Evolutionary conservation across 2,329 filamentous ascomycete genomes (phyloP), one percentile per base, ranked within the genome.

Genomic region (Calonectria honghensis): DNA sequence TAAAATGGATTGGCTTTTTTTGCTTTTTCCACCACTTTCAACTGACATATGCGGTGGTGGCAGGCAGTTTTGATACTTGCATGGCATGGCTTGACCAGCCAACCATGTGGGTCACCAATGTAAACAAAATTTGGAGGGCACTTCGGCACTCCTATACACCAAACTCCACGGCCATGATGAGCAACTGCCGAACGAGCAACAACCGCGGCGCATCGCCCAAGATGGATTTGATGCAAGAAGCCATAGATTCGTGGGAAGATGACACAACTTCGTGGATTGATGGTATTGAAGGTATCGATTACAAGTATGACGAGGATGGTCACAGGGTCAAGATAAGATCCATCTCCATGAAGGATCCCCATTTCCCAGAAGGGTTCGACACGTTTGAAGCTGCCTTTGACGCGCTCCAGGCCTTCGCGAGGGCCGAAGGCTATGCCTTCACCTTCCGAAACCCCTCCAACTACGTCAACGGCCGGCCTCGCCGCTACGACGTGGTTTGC

Each of bases 341-440:
- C 45, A 48, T 59, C 5, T 59, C 32, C n/a, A 1, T 39, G 11
- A 10, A 6, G 13, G 32, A 39, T 27, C 54, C 54, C 35, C 32
- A 59, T 59, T 59, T 59, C 32, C 54, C 54, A 9, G 54, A 59
- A 39, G 54, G 54, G 9, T 59, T 59, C 3, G 54, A 59, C 9
- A 39, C 54, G 4, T 59, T 59, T 10, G 32, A 59, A n/a, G 54
- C 54, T 3, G 54, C 32, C 3, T 59, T 59, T 27, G 54, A 59
- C 32, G 32, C 54, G 35, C 54, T 59, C 11, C 32, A 59, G 20
- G 54, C 54, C n/a, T 59, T 59, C n/a, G 54, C 54, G n/a, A 39
- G 54, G 13, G 24, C n/a, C 4, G 54, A 20, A 39, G 32, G 54
- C 7, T 59, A 27, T 59, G 54, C 32, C 10, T 59, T 59, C 13